Base-by-base conservation (phyloP, 1,139 yeast genomes). In the Protomyces arabidopsidicola region DNA sequence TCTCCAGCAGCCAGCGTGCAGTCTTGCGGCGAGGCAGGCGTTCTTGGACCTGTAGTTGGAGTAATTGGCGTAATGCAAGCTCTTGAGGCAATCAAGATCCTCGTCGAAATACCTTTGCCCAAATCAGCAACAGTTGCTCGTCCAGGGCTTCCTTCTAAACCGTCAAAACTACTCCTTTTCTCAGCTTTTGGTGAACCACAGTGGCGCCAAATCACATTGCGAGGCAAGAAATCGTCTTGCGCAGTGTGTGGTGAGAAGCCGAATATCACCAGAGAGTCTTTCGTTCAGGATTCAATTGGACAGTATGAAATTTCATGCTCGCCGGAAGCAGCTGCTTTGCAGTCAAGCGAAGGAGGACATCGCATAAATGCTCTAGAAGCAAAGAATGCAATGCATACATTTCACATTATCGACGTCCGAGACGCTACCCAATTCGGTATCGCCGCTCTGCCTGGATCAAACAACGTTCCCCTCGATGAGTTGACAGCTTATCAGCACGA, bases 41-140 rank as follows among this genome's bases (percentile, higher is more conserved):
- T 95, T 0, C 75, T 95, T 24, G 98, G 98, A 0, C 97, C 98
- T 0, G 95, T 93, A 5, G 95, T 95, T 57, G 99, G 98, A 0
- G 71, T 90, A 0, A 84, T 93, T 72, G 99, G 99, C 2, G 79
- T 85, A 0, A 80, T 88, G 78, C 95, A 95, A 87, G 95, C 97
- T 0, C 77, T 88, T 38, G 98, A 95, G 71, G 80, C 96, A 0
- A 81, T 95, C 55, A 91, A 93, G 71, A 77, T 91, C 1, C 70
- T 90, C 3, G 12, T 45, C 51, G 24, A 14, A 45, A 22, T 20
- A 57, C 45, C 45, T 62, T 27, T 18, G 73, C 31, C 3, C 65
- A 27, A 8, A 8, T 58, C n/a, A 38, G 38, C 53, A 89, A 87
- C 73, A 9, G 45, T 14, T 22, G 12, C 10, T 12, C 1, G 20